phyloP scores from a whole-genome alignment of 1,139 yeast species.

The Geotrichum carabidarum region DNA sequence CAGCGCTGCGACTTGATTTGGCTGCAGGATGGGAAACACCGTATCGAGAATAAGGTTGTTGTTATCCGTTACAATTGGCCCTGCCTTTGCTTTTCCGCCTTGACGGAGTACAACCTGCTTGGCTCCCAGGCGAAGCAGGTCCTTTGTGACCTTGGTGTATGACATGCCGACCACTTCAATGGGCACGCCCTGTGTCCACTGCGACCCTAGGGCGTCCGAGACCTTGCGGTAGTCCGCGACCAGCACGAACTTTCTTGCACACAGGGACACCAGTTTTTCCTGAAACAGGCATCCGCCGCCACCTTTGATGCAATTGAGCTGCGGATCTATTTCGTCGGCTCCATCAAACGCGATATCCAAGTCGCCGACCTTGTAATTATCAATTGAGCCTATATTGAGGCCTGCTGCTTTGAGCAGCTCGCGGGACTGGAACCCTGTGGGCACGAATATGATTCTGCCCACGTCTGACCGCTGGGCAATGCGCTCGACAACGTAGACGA shows the following conservation, averaged over 20 bases:
- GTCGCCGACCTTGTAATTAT: conserved; percentile 58
- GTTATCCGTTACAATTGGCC: conserved; percentile 94
- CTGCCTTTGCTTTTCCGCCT: conserved; percentile 91
- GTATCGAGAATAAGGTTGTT: conserved; percentile 92
- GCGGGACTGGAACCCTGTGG: conserved; percentile 95
- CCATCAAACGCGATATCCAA: conserved; percentile 96
- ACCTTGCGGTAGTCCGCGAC: conserved; percentile 92
- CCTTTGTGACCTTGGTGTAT: conserved; percentile 65
- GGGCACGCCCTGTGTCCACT: conserved; percentile 91
- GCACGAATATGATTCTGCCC: conserved; percentile 56
- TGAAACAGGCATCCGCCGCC: conserved; percentile 98
- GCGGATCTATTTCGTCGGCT: conserved; percentile 89
- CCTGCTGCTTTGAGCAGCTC: conserved; percentile 81
- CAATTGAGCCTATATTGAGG: conserved; percentile 70
- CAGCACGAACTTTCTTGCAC: conserved; percentile 69
- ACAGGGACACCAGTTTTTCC: conserved; percentile 86
- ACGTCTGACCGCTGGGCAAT: conserved; percentile 70
- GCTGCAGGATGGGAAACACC: conserved; percentile 78
- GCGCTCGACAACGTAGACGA: conserved; percentile 91
- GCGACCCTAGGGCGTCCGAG: conserved; percentile 60
- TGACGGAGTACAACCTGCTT: conserved; percentile 62
- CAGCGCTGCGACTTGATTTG: conserved; percentile 45
- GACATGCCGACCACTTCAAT: conserved; percentile 92
- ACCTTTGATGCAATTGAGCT: conserved; percentile 86
- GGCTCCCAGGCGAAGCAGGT: conserved; percentile 64